A percentile compares a stretch with the other conserved stretches of the same genome.
phyloP scores from a whole-genome alignment of 2,329 filamentous ascomycete species.

The Penicillium sp. region DNA sequence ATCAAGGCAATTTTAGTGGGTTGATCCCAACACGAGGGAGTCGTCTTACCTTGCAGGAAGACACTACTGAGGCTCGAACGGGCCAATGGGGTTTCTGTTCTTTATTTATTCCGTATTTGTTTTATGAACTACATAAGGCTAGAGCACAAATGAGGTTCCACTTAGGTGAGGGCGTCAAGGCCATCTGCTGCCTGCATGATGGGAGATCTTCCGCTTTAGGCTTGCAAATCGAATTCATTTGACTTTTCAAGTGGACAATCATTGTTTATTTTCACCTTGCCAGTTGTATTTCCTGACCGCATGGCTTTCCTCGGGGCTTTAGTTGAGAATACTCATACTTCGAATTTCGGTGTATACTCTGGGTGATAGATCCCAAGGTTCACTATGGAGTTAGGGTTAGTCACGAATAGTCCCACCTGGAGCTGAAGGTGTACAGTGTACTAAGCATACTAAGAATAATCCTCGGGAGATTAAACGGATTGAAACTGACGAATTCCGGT shows the following conservation, averaged over 20 bases:
- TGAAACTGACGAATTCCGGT: neutral
- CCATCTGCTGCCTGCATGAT: neutral
- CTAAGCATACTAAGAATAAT: too few species aligned
- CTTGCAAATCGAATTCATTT: neutral
- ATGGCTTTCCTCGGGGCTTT: conserved; percentile 6
- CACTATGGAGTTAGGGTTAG: too few species aligned
- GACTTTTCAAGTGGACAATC: neutral
- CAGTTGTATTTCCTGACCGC: conserved; percentile 12
- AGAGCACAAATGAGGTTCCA: neutral
- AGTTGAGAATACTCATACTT: neutral
- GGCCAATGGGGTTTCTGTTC: neutral
- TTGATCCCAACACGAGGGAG: conserved; percentile 23
- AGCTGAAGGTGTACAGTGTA: too few species aligned
- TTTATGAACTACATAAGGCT: too few species aligned
- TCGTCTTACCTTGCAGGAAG: conserved; percentile 17
- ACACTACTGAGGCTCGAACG: neutral
- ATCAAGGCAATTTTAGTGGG: conserved; percentile 3
- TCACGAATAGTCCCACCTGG: too few species aligned
- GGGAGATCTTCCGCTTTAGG: conserved; percentile 1
- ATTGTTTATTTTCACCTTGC: neutral
- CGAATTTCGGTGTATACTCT: neutral
- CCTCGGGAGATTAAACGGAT: neutral
- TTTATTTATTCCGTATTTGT: too few species aligned
- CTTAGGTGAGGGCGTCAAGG: conserved; percentile 5
- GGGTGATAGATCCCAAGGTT: neutral